These are phyloP conservation scores for Prillingera fragicola DNA, from an alignment of 1,284 basidiomycete species.

Conservation along the genomic window DNA sequence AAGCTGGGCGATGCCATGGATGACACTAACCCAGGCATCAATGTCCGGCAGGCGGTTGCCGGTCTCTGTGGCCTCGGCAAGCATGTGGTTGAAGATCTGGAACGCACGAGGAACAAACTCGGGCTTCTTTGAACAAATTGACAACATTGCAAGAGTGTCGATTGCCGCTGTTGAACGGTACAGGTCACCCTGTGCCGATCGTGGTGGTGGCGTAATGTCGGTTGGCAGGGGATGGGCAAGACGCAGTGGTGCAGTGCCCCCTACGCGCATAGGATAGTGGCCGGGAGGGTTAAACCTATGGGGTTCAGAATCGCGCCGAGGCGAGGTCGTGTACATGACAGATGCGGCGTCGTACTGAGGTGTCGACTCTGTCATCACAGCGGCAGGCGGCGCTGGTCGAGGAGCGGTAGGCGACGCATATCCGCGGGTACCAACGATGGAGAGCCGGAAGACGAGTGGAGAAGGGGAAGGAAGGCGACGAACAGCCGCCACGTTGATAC, in stretches of 20 bases:
- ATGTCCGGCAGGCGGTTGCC: conserved; percentile 27
- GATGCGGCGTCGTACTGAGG: conserved; percentile 8
- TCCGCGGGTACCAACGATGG: neutral
- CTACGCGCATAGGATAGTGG: too few relatives aligned
- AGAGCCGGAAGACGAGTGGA: neutral
- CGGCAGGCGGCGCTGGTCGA: conserved; percentile 2
- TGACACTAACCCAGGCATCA: conserved; percentile 39
- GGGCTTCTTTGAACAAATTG: conserved; percentile 40
- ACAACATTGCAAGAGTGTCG: conserved; percentile 42
- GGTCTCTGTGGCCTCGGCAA: conserved; percentile 28
- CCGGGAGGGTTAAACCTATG: conserved; percentile 10
- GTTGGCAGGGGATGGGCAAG: conserved; percentile 30
- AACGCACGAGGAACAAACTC: conserved; percentile 43
- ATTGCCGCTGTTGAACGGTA: conserved; percentile 40
- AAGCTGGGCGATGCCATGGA: conserved; percentile 33
- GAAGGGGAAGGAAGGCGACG: conserved; percentile 3
- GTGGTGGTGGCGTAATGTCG: conserved; percentile 16
- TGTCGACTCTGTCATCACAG: conserved; percentile 1
- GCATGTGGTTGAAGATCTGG: conserved; percentile 41
- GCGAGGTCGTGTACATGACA: conserved; percentile 3
- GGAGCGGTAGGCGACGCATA: conserved; percentile 11
- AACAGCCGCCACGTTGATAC: conserved; percentile 5
- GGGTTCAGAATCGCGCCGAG: conserved; percentile 8
- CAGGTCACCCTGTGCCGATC: conserved; percentile 24
- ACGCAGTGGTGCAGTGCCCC: conserved; percentile 1